These are phyloP conservation scores for Diaporthe helianthi DNA, from an alignment of 2,329 filamentous ascomycete species.

Conservation along the genomic window DNA sequence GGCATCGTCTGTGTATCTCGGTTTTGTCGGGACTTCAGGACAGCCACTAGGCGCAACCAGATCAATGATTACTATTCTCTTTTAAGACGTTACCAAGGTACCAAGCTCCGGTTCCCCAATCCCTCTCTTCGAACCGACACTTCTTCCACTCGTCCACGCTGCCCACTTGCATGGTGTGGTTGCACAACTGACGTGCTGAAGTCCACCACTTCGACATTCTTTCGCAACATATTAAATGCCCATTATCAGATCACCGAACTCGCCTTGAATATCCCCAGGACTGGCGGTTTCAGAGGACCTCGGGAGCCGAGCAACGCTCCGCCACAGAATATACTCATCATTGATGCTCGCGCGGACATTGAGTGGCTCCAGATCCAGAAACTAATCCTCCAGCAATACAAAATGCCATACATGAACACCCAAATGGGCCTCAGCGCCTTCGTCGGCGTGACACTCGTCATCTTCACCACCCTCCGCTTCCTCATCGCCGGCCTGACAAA, in stretches of 20 bases:
- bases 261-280: too few relatives aligned
- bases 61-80: not conserved
- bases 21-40: too few relatives aligned
- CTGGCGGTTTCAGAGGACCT: not conserved
- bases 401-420: not conserved
- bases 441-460: not conserved
- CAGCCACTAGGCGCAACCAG: slow-evolving; percentile 4
- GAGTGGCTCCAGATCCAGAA: not conserved
- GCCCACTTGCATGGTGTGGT: slow-evolving; percentile 2
- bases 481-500: slow-evolving; percentile 18
- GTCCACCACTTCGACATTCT: not conserved
- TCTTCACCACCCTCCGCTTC: not conserved
- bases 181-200: not conserved
- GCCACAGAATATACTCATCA: not conserved
- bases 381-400: not conserved
- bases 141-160: not conserved
- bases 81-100: not conserved
- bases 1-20: not conserved
- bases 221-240: not conserved
- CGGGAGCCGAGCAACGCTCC: too few relatives aligned
- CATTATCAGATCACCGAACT: too few relatives aligned
- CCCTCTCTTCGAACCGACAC: not conserved
- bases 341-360: too few relatives aligned
- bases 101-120: not conserved
- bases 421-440: not conserved